These are phyloP conservation scores for Tylopilus intermedius DNA, from an alignment of 768 basidiomycete genomes.

Conservation along the genomic window DNA sequence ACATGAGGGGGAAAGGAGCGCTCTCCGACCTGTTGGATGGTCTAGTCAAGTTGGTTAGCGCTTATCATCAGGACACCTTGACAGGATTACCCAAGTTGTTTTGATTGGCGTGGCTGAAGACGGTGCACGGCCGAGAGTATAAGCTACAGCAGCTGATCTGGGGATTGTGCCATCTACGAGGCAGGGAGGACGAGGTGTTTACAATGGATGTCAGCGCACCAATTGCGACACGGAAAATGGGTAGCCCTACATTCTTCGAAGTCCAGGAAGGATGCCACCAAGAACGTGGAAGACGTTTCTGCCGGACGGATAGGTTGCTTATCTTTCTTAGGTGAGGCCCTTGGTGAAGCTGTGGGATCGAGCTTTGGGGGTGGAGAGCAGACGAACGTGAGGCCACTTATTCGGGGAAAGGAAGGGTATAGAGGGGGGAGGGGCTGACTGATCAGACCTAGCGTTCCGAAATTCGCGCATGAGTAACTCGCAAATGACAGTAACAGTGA, in stretches of 20 bases:
- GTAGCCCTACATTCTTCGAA: constrained; percentile 53
- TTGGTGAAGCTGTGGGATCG: constrained; percentile 25
- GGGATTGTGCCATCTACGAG: constrained; percentile 33
- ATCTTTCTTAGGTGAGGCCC: constrained; percentile 27
- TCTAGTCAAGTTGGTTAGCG: constrained; percentile 13
- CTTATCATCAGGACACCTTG: background rate
- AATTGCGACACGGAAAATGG: background rate
- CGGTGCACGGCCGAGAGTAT: constrained; percentile 31
- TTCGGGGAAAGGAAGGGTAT: constrained; percentile 30
- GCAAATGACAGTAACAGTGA: background rate
- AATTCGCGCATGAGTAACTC: constrained; percentile 2
- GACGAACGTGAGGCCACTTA: constrained; percentile 47
- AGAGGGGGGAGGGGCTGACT: constrained; percentile 45
- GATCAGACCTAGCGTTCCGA: constrained; percentile 33
- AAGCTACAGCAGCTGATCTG: constrained; percentile 33
- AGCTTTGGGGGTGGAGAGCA: constrained; percentile 31
- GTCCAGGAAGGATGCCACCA: constrained; percentile 53
- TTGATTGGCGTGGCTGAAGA: constrained; percentile 20
- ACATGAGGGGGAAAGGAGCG: constrained; percentile 44
- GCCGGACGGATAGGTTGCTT: constrained; percentile 16
- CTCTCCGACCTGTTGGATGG: constrained; percentile 24
- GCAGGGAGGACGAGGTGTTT: constrained; percentile 33
- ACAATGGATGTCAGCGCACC: background rate
- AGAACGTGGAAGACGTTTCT: constrained; percentile 37
- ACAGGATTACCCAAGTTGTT: constrained; percentile 37